These are phyloP conservation scores for Middelhovenomyces tepae DNA, from an alignment of 805 yeast genomes.

Conservation along the genomic window DNA sequence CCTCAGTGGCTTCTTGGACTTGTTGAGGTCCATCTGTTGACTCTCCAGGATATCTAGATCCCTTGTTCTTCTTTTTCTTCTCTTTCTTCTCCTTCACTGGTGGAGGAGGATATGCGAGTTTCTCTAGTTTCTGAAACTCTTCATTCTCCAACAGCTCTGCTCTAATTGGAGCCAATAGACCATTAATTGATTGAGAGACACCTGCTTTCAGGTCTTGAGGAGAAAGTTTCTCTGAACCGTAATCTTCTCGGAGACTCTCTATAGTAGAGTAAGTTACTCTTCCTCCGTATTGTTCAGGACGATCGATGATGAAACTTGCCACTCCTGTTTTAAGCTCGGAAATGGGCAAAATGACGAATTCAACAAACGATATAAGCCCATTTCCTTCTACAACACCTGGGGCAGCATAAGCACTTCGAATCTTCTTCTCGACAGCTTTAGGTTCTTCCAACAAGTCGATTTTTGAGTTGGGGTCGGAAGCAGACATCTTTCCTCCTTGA, in stretches of 20 bases:
- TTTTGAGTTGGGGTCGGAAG: conserved; percentile 97
- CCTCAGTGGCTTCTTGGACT: conserved; percentile 9
- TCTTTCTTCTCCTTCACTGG: conserved; percentile 56
- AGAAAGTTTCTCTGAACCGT: conserved; percentile 60
- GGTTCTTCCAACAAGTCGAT: conserved; percentile 90
- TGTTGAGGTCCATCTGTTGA: conserved; percentile 16
- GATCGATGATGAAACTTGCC: conserved; percentile 64
- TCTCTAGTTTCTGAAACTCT: conserved; percentile 68
- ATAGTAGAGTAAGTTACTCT: conserved; percentile 63
- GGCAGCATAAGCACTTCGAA: conserved; percentile 86
- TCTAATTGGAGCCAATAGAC: conserved; percentile 74
- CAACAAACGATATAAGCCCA: conserved; percentile 79
- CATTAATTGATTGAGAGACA: conserved; percentile 77
- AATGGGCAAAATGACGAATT: conserved; percentile 78
- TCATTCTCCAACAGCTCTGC: conserved; percentile 50
- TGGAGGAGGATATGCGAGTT: conserved; percentile 77
- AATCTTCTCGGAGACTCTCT: conserved; percentile 64
- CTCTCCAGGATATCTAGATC: conserved; percentile 78
- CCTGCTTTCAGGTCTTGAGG: conserved; percentile 95
- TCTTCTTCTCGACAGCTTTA: conserved; percentile 78
- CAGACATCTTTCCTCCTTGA: conserved; percentile 97
- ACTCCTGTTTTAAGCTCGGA: conserved; percentile 53
- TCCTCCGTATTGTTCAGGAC: conserved; percentile 98
- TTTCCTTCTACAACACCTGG: conserved; percentile 90
- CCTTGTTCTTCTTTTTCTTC: conserved; percentile 72